Evolutionary conservation across 257 asterid genomes (phyloP), one percentile per base, ranked within the genome.

Genomic region (Primulina eburnea): DNA sequence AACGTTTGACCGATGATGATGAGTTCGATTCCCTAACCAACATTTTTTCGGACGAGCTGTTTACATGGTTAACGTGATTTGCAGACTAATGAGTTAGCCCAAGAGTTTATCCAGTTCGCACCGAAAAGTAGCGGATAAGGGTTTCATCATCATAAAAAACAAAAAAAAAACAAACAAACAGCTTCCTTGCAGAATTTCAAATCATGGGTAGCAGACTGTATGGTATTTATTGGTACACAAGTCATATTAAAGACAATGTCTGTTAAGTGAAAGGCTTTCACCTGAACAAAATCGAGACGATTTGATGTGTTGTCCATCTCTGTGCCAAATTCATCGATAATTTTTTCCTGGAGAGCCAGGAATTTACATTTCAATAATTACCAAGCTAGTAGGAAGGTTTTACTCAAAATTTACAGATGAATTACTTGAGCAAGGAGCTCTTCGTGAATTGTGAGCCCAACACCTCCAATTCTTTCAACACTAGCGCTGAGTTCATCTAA

Each of bases 231-330:
- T 10, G 65, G 18, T 38, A 9, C 70, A 52, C 24, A 3, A 28
- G 33, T 56, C 65, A 74, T 38, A 38, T 38, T 10, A 38, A 38
- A 38, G 50, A 38, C 50, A 10, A 38, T 38, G 50, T 24, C 26
- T 24, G 26, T 38, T 38, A 10, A 38, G 50, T 28, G 16, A 56
- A 33, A 17, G 30, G 12, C 47, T 29, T 37, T 75, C 64, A 91
- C 99, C 99, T 94, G 97, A 81, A 94, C 97, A 76, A 94, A 94
- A 64, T 94, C 99, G 28, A 94, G 99, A 72, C 99, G 97, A 65
- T 85, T 88, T 64, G 99, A 88, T 34, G 98, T 90, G 80, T 90
- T 85, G 69, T 89, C 99, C 97, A 94, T 91, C 82, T 91, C 99
- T n/a, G 69, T 76, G 72, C 89, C 97, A 80, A 94, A 71, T 3